Conservation (phyloP, 352 stramenopile genomes). For the Phytophthora foliorum region DNA sequence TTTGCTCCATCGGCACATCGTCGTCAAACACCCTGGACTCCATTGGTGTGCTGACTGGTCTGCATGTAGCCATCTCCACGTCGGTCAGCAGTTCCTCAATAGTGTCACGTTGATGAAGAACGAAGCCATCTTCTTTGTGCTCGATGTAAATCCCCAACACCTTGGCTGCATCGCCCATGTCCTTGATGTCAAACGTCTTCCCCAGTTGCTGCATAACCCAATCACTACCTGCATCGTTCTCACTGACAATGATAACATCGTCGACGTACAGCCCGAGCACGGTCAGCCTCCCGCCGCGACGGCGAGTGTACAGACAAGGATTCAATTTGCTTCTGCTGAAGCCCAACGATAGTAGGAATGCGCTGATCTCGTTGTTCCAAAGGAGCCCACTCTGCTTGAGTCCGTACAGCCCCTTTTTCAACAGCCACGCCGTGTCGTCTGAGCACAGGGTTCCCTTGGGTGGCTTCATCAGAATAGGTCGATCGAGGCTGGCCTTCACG, state of each 20-base stretch:
- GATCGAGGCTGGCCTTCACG: slow-evolving; percentile 7
- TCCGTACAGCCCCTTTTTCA: slow-evolving; percentile 8
- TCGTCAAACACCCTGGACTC: not conserved
- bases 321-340: slow-evolving; percentile 5
- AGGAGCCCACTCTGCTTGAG: slow-evolving; percentile 12
- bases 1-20: not conserved
- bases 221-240: slow-evolving; percentile 2
- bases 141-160: slow-evolving; percentile 9
- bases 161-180: slow-evolving; percentile 6
- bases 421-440: not conserved
- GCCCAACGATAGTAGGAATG: not conserved
- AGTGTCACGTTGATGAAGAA: slow-evolving; percentile 6
- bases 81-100: slow-evolving; percentile 1
- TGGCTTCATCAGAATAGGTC: not conserved
- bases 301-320: slow-evolving; percentile 6
- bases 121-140: not conserved
- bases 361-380: slow-evolving; percentile 10
- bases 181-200: slow-evolving; percentile 13
- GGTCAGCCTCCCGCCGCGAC: not conserved
- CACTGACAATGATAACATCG: slow-evolving; percentile 6
- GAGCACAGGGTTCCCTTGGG: not conserved
- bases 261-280: slow-evolving; percentile 17
- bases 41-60: not conserved
- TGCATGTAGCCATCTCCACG: slow-evolving; percentile 14
- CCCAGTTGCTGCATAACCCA: slow-evolving; percentile 2